Evolutionary conservation across 2,329 filamentous ascomycete species (phyloP).

Genomic region (Cladosporium sp.): DNA sequence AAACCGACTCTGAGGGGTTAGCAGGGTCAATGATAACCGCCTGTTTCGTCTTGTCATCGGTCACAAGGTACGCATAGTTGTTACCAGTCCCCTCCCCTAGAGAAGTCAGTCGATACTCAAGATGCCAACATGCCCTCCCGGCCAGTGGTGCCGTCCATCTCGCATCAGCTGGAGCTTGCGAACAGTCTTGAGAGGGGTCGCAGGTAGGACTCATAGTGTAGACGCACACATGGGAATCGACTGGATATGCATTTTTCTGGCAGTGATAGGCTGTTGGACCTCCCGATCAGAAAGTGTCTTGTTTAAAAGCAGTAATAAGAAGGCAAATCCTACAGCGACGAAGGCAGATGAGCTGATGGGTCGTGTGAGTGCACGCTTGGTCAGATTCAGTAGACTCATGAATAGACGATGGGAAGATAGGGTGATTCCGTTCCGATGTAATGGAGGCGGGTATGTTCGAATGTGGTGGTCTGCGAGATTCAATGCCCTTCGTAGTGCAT

Average conservation of each 20-base stretch:
- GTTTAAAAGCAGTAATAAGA: neutral
- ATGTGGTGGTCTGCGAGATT: neutral
- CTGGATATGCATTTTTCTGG: constrained; percentile 71
- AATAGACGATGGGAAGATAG: neutral
- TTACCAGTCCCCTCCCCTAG: constrained; percentile 74
- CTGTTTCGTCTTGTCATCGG: constrained; percentile 52
- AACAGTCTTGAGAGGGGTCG: neutral
- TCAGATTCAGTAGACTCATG: constrained; percentile 13
- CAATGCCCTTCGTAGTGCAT: neutral
- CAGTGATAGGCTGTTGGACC: constrained; percentile 1
- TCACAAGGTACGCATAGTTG: constrained; percentile 75
- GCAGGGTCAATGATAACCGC: constrained; percentile 74
- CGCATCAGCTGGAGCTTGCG: neutral
- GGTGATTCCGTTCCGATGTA: neutral
- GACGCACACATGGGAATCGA: constrained; percentile 83
- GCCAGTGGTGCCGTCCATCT: neutral
- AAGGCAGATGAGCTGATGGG: constrained; percentile 1
- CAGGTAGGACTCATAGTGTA: neutral
- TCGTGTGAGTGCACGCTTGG: constrained; percentile 13
- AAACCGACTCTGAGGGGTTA: constrained; percentile 64
- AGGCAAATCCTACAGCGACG: constrained; percentile 9
- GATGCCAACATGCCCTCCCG: neutral
- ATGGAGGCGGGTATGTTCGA: neutral
- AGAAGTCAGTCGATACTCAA: neutral
- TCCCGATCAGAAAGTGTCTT: neutral